Base-by-base conservation (phyloP, 2,329 filamentous ascomycete genomes). In the Neobulgaria alba region DNA sequence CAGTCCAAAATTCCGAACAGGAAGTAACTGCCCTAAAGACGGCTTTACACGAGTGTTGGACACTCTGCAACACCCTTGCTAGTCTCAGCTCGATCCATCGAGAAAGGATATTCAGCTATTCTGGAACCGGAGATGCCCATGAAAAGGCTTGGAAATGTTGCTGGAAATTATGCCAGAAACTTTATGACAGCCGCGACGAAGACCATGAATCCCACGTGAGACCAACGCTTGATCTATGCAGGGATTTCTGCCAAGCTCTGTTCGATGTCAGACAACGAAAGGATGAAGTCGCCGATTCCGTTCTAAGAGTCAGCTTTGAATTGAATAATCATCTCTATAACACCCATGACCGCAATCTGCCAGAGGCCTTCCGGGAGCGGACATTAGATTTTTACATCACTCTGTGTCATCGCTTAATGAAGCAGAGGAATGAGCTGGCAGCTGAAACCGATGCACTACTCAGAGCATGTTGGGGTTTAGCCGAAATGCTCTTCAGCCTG, bases 351-450 rank as follows among this genome's bases (percentile, higher is more conserved):
- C 77, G 83, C 21, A 81, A 76, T 40, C 68, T 95, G 3, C 90
- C 89, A 0, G 85, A 93, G 55, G 78, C 82, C 0, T 95, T 96
- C 59, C 77, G 83, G 38, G 89, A 95, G 62, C 73, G 89, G 43
- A 95, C 90, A 0, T 63, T 96, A 42, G 90, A 95, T 56, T 95
- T 95, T 55, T 95, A 95, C 57, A 83, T 95, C 51, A 94, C 90
- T 0, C 63, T 96, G 2, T 95, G 90, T 57, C 90, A 95, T 61
- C 79, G 90, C 29, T 66, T 95, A n/a, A 95, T 95, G 88, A 95
- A 94, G 61, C 87, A 95, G 61, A 77, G 85, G 42, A 83, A 77
- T 39, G 82, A 85, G 19, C 63, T 89, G 2, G 80, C 79, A 0
- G 81, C 84, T 47, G 86, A 95, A 55, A 90, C 86, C 0, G 88